Evolutionary conservation across 2,329 filamentous ascomycete species (phyloP).

Genomic region (Boeremia lycopersici): DNA sequence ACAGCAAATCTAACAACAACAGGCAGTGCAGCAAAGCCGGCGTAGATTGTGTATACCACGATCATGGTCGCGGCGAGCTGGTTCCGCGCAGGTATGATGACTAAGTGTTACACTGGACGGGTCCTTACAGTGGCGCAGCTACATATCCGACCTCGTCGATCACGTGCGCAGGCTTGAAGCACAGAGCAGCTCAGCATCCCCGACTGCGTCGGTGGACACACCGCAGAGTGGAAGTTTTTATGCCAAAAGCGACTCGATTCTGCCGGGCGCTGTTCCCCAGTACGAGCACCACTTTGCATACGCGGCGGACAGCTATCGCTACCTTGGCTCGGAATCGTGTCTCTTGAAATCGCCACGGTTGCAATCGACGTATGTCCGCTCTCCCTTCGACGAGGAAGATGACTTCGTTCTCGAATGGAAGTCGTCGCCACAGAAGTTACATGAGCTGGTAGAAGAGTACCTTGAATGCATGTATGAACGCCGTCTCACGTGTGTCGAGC

Average conservation of each 20-base stretch:
- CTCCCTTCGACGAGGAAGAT: conserved; percentile 29
- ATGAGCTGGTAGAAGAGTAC: conserved; percentile 41
- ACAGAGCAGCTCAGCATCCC: conserved; percentile 27
- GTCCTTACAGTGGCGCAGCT: conserved; percentile 24
- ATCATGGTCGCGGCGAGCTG: conserved; percentile 40
- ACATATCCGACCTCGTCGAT: conserved; percentile 44
- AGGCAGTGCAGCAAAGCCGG: conserved; percentile 47
- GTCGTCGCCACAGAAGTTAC: conserved; percentile 30
- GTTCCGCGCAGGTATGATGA: conserved; percentile 37
- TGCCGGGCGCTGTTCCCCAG: conserved; percentile 22
- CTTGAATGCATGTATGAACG: conserved; percentile 31
- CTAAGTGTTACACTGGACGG: not conserved
- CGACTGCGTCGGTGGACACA: conserved; percentile 23
- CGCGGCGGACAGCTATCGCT: conserved; percentile 42
- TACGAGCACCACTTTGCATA: conserved; percentile 45
- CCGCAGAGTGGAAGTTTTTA: conserved; percentile 15
- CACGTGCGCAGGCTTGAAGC: conserved; percentile 40
- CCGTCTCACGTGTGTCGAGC: not conserved
- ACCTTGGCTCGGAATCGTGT: conserved; percentile 43
- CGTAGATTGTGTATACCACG: conserved; percentile 44
- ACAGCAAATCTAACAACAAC: conserved; percentile 16
- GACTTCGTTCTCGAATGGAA: conserved; percentile 34
- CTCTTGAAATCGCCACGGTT: conserved; percentile 40
- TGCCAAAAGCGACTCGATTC: conserved; percentile 22
- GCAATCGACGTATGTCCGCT: conserved; percentile 23